phyloP scores from a whole-genome alignment of 2,329 filamentous ascomycete species.

The Scopulariopsis brevicaulis region DNA sequence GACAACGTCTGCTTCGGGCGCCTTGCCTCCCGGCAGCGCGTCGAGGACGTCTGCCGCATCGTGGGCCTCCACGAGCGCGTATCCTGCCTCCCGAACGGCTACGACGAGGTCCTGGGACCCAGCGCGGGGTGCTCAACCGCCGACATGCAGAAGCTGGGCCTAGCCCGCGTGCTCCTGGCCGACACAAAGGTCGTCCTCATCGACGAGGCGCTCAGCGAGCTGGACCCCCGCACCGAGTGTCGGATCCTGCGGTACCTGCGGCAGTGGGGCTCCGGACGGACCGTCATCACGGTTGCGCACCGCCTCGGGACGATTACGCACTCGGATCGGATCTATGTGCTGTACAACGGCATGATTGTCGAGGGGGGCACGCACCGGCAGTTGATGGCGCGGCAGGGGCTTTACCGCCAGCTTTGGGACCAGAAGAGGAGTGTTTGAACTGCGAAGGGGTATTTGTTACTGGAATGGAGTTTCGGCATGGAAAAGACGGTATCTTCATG shows the following conservation, averaged over 20 bases:
- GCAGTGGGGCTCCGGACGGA: constrained; percentile 31
- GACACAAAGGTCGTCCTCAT: constrained; percentile 20
- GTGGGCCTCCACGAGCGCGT: constrained; percentile 57
- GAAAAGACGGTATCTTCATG: no score
- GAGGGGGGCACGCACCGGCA: constrained; percentile 39
- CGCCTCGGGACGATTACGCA: constrained; percentile 26
- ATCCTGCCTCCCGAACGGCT: constrained; percentile 40
- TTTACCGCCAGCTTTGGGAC: constrained; percentile 39
- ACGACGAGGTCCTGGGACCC: constrained; percentile 34
- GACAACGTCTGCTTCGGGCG: constrained; percentile 55
- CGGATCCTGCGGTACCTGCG: constrained; percentile 33
- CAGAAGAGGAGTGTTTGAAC: constrained; percentile 21
- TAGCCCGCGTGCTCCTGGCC: constrained; percentile 24
- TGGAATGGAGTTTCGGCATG: neutral
- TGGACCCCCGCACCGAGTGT: constrained; percentile 31
- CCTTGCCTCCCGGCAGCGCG: constrained; percentile 47
- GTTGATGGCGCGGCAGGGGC: constrained; percentile 31
- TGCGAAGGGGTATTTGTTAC: neutral
- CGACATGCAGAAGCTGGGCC: constrained; percentile 37
- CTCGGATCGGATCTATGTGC: constrained; percentile 40
- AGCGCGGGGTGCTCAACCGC: constrained; percentile 34
- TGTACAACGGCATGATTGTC: constrained; percentile 36
- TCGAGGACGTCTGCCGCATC: constrained; percentile 46
- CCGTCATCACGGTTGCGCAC: constrained; percentile 39
- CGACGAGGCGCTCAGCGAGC: constrained; percentile 39